phyloP scores from a whole-genome alignment of 148 eudicot species.

The Tetragonia tetragonoides region DNA sequence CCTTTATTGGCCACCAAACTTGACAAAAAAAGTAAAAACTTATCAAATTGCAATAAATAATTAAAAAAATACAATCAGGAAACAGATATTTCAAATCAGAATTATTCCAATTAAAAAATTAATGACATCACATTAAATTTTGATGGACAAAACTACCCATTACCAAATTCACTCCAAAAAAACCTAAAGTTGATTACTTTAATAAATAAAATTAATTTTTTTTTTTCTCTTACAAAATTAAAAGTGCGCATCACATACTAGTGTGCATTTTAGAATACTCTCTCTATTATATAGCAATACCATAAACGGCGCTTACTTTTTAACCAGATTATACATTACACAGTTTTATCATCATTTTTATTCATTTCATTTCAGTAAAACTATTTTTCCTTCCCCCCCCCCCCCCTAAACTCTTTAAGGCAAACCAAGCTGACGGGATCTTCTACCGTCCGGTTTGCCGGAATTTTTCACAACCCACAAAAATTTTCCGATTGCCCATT shows the following conservation, averaged over 20 bases:
- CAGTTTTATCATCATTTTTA: conserved; percentile 40
- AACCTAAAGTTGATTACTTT: conserved; percentile 16
- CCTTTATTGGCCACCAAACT: conserved; percentile 33
- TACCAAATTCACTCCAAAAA: conserved; percentile 42
- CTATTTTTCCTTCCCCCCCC: conserved; percentile 18
- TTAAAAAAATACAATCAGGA: background rate
- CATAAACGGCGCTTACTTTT: conserved; percentile 47
- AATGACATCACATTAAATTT: conserved; percentile 32
- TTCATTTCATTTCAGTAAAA: conserved; percentile 44
- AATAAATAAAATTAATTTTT: background rate
- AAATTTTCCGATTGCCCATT: conserved; percentile 24
- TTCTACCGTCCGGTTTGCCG: conserved; percentile 20
- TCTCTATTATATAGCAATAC: conserved; percentile 39
- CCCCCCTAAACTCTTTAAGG: conserved; percentile 6
- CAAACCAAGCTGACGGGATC: background rate
- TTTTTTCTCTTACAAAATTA: background rate
- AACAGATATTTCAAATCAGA: conserved; percentile 7
- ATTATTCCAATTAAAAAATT: conserved; percentile 13
- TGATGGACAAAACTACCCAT: conserved; percentile 52
- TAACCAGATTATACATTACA: conserved; percentile 46
- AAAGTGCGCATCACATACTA: conserved; percentile 42
- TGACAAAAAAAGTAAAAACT: conserved; percentile 25
- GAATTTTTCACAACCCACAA: conserved; percentile 3
- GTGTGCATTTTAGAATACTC: conserved; percentile 40
- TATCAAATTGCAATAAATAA: conserved; percentile 15